These are phyloP conservation scores for Macadamia integrifolia DNA, from an alignment of 164 flowering plant genomes.

Conservation along the genomic window DNA sequence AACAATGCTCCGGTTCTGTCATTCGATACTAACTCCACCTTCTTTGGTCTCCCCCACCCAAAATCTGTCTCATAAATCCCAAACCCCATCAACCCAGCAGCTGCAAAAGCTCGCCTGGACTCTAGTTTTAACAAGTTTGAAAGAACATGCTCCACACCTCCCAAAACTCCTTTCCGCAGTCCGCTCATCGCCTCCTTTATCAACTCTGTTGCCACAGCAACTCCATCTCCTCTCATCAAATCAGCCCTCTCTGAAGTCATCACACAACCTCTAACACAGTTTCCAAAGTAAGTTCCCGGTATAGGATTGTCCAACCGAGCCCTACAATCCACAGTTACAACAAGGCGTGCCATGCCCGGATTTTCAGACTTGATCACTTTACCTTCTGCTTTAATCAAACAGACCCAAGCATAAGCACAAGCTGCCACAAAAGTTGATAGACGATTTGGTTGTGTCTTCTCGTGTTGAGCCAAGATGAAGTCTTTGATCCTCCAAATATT, in stretches of 20 bases:
- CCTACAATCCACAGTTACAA: constrained; percentile 27
- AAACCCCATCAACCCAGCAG: too few species aligned
- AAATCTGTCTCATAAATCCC: too few species aligned
- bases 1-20: too few species aligned
- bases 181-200: too few species aligned
- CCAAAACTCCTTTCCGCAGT: too few species aligned
- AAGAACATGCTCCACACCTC: too few species aligned
- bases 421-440: constrained; percentile 28
- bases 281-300: neutral
- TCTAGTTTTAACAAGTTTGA: too few species aligned
- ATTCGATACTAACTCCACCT: too few species aligned
- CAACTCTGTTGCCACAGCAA: neutral
- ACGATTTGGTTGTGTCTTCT: neutral
- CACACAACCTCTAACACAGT: neutral
- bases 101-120: too few species aligned
- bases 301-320: constrained; percentile 11
- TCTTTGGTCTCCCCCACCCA: too few species aligned
- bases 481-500: constrained; percentile 11
- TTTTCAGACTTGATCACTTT: neutral
- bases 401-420: constrained; percentile 37
- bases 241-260: neutral
- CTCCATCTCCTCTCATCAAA: neutral
- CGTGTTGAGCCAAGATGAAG: neutral
- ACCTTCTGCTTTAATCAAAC: constrained; percentile 22
- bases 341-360: constrained; percentile 7